Evolutionary conservation across 179 eudicot genomes (phyloP).

Genomic region (Amaranthus tricolor): DNA sequence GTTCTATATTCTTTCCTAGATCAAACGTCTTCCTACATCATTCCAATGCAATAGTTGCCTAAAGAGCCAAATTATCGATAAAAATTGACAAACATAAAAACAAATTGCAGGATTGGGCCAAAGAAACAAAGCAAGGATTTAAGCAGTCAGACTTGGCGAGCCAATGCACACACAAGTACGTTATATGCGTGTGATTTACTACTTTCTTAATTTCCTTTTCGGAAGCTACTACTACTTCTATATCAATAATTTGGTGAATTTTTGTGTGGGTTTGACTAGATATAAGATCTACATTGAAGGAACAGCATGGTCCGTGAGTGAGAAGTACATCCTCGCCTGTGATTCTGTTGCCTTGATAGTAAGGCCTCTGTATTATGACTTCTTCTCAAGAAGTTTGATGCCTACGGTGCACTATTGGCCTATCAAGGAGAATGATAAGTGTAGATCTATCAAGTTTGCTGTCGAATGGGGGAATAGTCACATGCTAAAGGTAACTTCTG

Average conservation of each 20-base stretch:
- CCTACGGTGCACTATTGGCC: slow-evolving; percentile 92
- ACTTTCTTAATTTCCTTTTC: not conserved
- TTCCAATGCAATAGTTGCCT: too few relatives aligned
- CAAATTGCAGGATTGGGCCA: slow-evolving; percentile 67
- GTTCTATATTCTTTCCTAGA: not conserved
- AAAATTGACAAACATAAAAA: too few relatives aligned
- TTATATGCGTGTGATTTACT: not conserved
- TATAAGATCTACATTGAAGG: slow-evolving; percentile 92
- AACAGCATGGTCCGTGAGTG: slow-evolving; percentile 97
- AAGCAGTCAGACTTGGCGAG: slow-evolving; percentile 75
- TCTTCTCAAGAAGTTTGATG: slow-evolving; percentile 80
- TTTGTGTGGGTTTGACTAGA: slow-evolving; percentile 33
- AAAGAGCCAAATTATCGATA: too few relatives aligned
- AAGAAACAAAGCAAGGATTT: slow-evolving; percentile 60
- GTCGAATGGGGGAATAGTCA: slow-evolving; percentile 88
- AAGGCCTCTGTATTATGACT: slow-evolving; percentile 76
- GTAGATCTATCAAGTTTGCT: slow-evolving; percentile 81
- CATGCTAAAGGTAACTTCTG: slow-evolving; percentile 52
- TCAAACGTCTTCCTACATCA: too few relatives aligned
- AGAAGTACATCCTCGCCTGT: too few relatives aligned
- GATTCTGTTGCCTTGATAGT: slow-evolving; percentile 68
- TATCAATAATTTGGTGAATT: not conserved
- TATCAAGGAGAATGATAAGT: slow-evolving; percentile 58
- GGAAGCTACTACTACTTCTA: too few relatives aligned
- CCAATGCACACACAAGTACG: slow-evolving; percentile 72